Evolutionary conservation across 805 yeast genomes (phyloP), one percentile per base, ranked within the genome.

Genomic region (Jamesozyma rosinii): DNA sequence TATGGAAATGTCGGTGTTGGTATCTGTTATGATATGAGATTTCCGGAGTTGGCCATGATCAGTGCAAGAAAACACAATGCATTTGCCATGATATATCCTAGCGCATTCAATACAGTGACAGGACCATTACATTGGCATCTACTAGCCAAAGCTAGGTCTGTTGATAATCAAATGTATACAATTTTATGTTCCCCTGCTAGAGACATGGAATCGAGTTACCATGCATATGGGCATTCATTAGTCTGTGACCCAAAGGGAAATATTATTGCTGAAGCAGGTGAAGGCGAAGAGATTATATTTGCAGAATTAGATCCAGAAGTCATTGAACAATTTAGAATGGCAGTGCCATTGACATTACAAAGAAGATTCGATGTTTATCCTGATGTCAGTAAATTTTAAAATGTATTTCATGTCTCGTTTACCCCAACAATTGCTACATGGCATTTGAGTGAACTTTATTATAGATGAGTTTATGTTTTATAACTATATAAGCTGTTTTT

Each of bases 161-260:
- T 83, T 13, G 94, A 83, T 59, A 83, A 81, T 55, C 83, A 82
- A 59, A 61, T 77, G 14, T 83, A 76, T 49, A 82, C 84, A 3
- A 70, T 90, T 31, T 65, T 86, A 50, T 87, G 95, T 50, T 85
- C 95, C 6, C 96, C 96, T 3, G 89, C 95, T 2, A 75, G 97
- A 55, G 87, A 86, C 58, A 65, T 70, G 41, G 74, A 72, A 10
- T 52, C 59, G 14, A 73, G 71, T 8, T 79, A 79, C 54, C 82
- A 77, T 49, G 79, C 83, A 0, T 79, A 76, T 53, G 86, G 86
- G 1, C 86, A 79, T 53, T 75, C 81, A 0, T 56, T 79, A 56
- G 76, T 79, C 3, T 81, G 75, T 36, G 77, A 75, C 55, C 86
- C 86, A 18, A 66, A 66, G 49, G 86, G 85, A 34, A 69, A 71